Conservation (phyloP, 495 filamentous ascomycete species). For the Chaetomidium leptoderma region DNA sequence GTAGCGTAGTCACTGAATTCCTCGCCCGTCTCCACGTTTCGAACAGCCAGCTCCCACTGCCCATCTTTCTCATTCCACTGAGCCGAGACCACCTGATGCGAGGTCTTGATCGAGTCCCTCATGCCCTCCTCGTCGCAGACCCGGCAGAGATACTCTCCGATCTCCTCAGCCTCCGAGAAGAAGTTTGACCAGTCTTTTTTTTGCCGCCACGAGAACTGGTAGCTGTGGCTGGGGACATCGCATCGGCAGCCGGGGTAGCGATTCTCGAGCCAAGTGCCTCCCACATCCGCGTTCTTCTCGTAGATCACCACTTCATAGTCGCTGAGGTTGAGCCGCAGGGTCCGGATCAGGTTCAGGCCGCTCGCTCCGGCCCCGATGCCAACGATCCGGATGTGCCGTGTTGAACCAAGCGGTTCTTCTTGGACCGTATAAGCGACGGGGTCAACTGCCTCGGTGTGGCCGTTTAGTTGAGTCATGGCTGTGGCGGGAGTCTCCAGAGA, state of each 20-base stretch:
- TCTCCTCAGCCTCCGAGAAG: conserved; percentile 55
- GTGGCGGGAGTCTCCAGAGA: conserved; percentile 19
- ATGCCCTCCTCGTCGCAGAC: conserved; percentile 55
- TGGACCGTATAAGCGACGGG: conserved; percentile 33
- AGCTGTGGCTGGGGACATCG: conserved; percentile 54
- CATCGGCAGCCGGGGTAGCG: conserved; percentile 53
- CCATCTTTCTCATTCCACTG: conserved; percentile 41
- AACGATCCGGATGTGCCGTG: conserved; percentile 45
- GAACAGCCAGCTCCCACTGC: conserved; percentile 50
- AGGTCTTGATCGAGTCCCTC: conserved; percentile 47
- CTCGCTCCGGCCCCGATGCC: conserved; percentile 49
- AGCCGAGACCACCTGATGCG: conserved; percentile 38
- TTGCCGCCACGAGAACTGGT: conserved; percentile 54
- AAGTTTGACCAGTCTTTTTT: conserved; percentile 57
- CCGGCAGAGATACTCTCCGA: conserved; percentile 52
- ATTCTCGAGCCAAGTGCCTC: conserved; percentile 59
- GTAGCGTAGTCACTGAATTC: conserved; percentile 48
- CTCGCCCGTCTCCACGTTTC: conserved; percentile 42
- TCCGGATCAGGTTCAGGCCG: conserved; percentile 46
- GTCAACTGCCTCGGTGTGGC: conserved; percentile 2
- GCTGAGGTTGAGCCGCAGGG: conserved; percentile 39
- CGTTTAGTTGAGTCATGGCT: conserved; percentile 9
- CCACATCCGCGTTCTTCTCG: conserved; percentile 71
- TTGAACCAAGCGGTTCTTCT: conserved; percentile 43
- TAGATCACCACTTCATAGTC: conserved; percentile 60